phyloP scores from a whole-genome alignment of 1,284 basidiomycete species.

The Leccinum griseonigrum region DNA sequence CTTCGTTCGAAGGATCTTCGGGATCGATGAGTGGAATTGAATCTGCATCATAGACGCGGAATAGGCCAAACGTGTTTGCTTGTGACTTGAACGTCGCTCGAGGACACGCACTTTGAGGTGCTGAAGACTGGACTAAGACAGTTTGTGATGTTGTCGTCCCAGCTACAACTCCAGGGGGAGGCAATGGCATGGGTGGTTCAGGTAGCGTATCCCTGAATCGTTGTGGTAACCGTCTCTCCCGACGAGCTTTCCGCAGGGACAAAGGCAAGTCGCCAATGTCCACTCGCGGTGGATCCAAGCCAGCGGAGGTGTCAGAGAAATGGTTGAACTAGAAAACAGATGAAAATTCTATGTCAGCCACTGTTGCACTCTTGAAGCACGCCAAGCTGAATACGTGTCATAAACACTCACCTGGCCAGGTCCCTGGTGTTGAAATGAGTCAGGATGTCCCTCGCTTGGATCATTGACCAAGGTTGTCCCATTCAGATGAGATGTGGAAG shows the following conservation, averaged over 20 bases:
- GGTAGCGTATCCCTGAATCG: neutral
- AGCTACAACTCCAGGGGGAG: neutral
- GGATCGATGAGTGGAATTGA: neutral
- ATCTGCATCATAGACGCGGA: neutral
- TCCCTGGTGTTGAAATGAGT: no score
- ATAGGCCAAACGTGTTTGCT: neutral
- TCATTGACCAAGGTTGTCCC: neutral
- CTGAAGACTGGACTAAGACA: neutral
- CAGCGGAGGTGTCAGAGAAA: neutral
- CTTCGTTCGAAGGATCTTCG: neutral
- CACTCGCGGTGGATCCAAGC: neutral
- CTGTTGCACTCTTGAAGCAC: neutral
- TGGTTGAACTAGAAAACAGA: neutral
- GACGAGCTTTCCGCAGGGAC: neutral
- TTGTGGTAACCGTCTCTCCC: neutral
- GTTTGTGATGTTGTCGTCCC: neutral
- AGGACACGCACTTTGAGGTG: neutral
- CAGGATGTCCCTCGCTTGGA: no score
- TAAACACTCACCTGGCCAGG: no score
- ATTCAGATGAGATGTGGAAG: neutral
- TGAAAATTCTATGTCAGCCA: neutral
- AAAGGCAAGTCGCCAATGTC: neutral
- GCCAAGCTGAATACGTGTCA: neutral
- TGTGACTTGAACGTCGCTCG: neutral
- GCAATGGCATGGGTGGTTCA: neutral